Conservation (phyloP, 768 basidiomycete species). For the Xerocomellus dryophilus region DNA sequence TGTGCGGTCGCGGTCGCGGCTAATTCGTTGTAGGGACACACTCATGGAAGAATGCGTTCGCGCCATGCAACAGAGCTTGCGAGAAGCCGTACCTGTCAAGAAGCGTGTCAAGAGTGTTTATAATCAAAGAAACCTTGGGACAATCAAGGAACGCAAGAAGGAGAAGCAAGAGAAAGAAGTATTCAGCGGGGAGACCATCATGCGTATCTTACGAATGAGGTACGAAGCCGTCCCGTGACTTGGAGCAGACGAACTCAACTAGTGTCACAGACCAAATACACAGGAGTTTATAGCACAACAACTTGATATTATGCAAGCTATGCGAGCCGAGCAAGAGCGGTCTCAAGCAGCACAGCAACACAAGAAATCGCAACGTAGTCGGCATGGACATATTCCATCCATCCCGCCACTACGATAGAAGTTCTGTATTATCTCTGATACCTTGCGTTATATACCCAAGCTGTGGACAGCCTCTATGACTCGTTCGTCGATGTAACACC, state of each 20-base stretch:
- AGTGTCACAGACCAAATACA: constrained; percentile 58
- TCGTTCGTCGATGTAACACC: background rate
- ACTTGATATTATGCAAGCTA: constrained; percentile 72
- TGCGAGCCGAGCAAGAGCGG: constrained; percentile 79
- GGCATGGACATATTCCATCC: constrained; percentile 28
- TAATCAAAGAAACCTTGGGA: constrained; percentile 90
- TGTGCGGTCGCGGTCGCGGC: background rate
- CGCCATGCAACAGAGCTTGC: constrained; percentile 87
- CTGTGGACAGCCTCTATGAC: constrained; percentile 3
- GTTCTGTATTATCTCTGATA: constrained; percentile 16
- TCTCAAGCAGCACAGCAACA: constrained; percentile 59
- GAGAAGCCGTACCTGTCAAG: constrained; percentile 70
- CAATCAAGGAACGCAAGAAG: constrained; percentile 90
- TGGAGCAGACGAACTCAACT: constrained; percentile 1
- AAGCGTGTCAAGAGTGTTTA: constrained; percentile 93
- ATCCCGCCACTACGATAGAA: constrained; percentile 28
- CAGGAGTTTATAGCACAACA: constrained; percentile 88
- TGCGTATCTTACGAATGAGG: constrained; percentile 96
- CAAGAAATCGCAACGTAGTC: constrained; percentile 56
- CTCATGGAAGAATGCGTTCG: constrained; percentile 94
- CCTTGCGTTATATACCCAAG: constrained; percentile 28
- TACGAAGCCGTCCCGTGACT: constrained; percentile 32
- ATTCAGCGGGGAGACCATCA: constrained; percentile 82
- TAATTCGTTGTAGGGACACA: constrained; percentile 51
- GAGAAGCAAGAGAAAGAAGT: constrained; percentile 78